Percentiles rank a stretch among this genome's conserved stretches.
These are phyloP conservation scores for Suillus americanus DNA, from an alignment of 768 basidiomycete genomes.

Conservation along the genomic window DNA sequence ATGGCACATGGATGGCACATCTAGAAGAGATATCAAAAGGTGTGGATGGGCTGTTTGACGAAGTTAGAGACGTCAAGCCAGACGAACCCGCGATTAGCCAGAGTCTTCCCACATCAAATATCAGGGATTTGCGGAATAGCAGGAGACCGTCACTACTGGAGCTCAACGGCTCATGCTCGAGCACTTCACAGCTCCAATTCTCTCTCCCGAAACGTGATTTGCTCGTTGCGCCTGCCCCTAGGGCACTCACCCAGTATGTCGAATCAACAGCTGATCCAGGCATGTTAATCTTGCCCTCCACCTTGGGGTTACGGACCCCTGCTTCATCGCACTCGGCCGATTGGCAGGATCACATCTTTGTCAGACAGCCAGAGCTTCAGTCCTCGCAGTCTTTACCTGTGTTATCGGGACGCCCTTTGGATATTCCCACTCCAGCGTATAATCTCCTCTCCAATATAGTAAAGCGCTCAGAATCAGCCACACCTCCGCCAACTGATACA, in stretches of 20 bases:
- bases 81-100: constrained; percentile 36
- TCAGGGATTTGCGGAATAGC: constrained; percentile 33
- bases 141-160: constrained; percentile 48
- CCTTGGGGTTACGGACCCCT: constrained; percentile 58
- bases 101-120: constrained; percentile 43
- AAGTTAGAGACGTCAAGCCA: constrained; percentile 11
- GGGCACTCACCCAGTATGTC: constrained; percentile 74
- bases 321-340: constrained; percentile 27
- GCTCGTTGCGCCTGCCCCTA: constrained; percentile 67
- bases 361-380: constrained; percentile 5
- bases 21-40: constrained; percentile 62
- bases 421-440: constrained; percentile 56
- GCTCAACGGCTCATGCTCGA: constrained; percentile 26
- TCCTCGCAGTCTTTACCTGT: constrained; percentile 3
- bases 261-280: constrained; percentile 54
- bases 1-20: constrained; percentile 64
- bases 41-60: constrained; percentile 58
- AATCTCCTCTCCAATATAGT: constrained; percentile 62
- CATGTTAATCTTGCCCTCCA: constrained; percentile 64
- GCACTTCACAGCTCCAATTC: constrained; percentile 47
- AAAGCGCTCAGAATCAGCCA: constrained; percentile 30
- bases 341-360: constrained; percentile 7
- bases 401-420: constrained; percentile 37
- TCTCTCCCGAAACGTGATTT: constrained; percentile 51
- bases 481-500: constrained; percentile 17